A percentile compares a stretch with the other conserved stretches of the same genome.
Conservation (phyloP, 2,329 filamentous ascomycete species). For the Aspergillus sp. region DNA sequence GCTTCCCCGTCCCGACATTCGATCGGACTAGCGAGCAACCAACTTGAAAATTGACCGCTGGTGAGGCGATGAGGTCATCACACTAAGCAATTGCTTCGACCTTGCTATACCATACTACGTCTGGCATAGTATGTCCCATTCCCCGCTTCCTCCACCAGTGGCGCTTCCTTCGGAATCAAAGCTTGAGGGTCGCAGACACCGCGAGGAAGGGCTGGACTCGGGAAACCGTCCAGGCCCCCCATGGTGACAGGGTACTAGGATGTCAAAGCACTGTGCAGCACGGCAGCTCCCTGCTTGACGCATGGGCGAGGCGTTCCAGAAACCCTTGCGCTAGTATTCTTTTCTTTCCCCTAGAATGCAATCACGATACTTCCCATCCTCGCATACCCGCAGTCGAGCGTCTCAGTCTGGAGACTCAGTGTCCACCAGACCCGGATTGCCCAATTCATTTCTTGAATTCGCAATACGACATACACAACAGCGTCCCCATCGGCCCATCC, state of each 20-base stretch:
- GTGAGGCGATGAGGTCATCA: not conserved
- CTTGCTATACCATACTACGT: not conserved
- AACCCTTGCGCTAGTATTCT: not conserved
- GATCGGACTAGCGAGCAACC: too few relatives aligned
- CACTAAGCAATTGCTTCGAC: constrained; percentile 3
- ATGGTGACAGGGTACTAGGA: too few relatives aligned
- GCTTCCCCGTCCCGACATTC: too few relatives aligned
- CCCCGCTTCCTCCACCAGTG: not conserved
- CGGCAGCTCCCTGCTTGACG: not conserved
- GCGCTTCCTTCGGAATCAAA: not conserved
- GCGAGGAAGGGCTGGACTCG: too few relatives aligned
- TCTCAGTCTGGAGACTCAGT: not conserved
- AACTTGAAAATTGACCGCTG: too few relatives aligned
- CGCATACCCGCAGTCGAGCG: not conserved
- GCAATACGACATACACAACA: too few relatives aligned
- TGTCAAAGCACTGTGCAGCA: not conserved
- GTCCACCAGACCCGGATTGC: not conserved
- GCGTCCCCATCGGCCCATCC: not conserved
- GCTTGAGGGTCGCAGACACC: not conserved
- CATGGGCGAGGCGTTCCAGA: not conserved
- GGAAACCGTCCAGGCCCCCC: too few relatives aligned
- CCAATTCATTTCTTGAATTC: not conserved
- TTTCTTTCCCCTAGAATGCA: not conserved
- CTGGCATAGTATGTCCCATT: not conserved
- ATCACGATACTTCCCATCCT: not conserved